phyloP scores from a whole-genome alignment of 1,139 yeast species.

The Blastobotrys persicus region DNA sequence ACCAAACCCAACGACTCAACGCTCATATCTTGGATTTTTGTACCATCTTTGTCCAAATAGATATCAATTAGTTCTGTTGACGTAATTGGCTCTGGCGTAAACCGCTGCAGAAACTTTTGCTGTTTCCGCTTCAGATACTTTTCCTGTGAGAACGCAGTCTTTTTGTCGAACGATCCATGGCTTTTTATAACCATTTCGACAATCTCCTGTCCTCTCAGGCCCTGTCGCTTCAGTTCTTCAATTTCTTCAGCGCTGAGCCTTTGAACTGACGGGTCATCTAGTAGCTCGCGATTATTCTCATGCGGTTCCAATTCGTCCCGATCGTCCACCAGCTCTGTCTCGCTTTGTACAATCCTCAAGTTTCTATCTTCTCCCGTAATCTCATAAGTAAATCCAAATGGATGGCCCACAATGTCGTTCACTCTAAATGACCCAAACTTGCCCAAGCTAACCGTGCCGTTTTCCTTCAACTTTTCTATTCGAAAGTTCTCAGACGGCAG shows the following conservation, averaged over 20 bases:
- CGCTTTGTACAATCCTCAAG: conserved; percentile 28
- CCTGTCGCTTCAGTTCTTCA: conserved; percentile 63
- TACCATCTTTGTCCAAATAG: conserved; percentile 69
- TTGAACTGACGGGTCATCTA: conserved; percentile 78
- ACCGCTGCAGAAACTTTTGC: conserved; percentile 82
- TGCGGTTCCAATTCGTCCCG: conserved; percentile 32
- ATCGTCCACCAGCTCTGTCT: conserved; percentile 31
- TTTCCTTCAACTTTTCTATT: conserved; percentile 60
- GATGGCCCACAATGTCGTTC: conserved; percentile 71
- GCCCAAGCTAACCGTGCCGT: conserved; percentile 68
- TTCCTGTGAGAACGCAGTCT: conserved; percentile 86
- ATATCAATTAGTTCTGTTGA: conserved; percentile 71
- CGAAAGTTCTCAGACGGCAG: conserved; percentile 81
- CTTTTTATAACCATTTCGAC: conserved; percentile 78
- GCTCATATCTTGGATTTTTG: conserved; percentile 75
- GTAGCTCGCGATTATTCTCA: conserved; percentile 63
- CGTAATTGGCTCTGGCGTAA: conserved; percentile 78
- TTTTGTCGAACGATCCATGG: conserved; percentile 83
- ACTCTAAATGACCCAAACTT: conserved; percentile 86
- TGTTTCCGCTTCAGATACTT: conserved; percentile 89
- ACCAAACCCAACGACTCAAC: conserved; percentile 78
- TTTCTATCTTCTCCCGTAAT: conserved; percentile 47
- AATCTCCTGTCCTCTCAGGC: conserved; percentile 69
- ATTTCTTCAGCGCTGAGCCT: conserved; percentile 71
- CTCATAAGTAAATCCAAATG: conserved; percentile 89